Base-by-base conservation (phyloP, 768 basidiomycete species). In the Paxillus rubicundulus region DNA sequence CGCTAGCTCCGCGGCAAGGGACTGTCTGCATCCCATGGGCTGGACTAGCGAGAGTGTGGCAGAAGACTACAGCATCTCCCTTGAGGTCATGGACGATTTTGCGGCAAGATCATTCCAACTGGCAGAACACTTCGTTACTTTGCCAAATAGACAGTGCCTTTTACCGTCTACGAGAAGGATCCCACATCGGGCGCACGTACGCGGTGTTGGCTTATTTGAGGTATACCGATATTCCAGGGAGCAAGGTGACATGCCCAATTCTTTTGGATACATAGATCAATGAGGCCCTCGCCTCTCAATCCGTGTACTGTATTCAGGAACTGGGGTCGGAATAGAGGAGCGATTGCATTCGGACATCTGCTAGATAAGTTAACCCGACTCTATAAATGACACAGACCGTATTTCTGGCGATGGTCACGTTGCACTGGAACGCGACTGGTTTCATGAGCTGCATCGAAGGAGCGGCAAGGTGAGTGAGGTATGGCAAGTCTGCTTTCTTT, bases 21-120 rank as follows among this genome's bases (percentile, higher is more conserved):
- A 88, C 57, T 85, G 84, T 54, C 63, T 73, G 18, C 72, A 82
- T 63, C 87, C 86, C 30, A 93, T 92, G 91, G 90, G 90, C 7
- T 92, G 91, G 91, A 91, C 90, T 6, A 86, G 85, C 58, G 90
- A 93, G 70, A 93, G 91, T 56, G 87, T 93, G 30, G 90, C 90
- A 0, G 69, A 71, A 30, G 87, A 92, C 39, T 92, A 82, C 68
- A 69, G 80, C 52, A 73, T 93, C 52, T 78, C 85, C 44, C 78
- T 90, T 33, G 82, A 87, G 46, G 81, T 85, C 51, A 89, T 90
- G 76, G 90, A 93, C 63, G 75, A 73, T 33, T 85, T 82, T 61
- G 85, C 90, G 2, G 86, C 89, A 2, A 62, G 71, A 42, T 93
- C 91, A 0, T 91, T 86, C 67, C 85, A 86, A 58, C 84, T 84